Percentiles rank a stretch among this genome's conserved stretches.
Conservation (phyloP, 129 eudicot genomes). For the Tagetes erecta region DNA sequence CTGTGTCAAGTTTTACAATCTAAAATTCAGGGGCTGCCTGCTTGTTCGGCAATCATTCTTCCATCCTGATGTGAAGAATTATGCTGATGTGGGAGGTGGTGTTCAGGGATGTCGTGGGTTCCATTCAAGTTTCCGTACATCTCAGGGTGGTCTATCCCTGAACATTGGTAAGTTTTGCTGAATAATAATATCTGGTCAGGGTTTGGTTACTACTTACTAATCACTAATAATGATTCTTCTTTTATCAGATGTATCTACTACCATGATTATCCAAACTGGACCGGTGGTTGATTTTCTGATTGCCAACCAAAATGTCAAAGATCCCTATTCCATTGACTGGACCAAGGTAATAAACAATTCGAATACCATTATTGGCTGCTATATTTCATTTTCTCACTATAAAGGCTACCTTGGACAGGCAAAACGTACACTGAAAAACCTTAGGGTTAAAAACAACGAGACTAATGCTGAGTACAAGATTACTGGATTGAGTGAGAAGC, state of each 20-base stretch:
- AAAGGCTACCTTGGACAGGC: slow-evolving; percentile 47
- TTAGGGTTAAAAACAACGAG: slow-evolving; percentile 60
- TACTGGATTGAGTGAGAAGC: slow-evolving; percentile 75
- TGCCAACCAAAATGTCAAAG: slow-evolving; percentile 77
- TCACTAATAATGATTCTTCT: slow-evolving; percentile 11
- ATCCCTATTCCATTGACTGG: slow-evolving; percentile 77
- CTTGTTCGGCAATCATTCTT: slow-evolving; percentile 93
- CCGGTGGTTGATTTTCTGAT: slow-evolving; percentile 77
- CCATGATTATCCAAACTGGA: slow-evolving; percentile 86
- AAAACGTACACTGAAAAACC: slow-evolving; percentile 70
- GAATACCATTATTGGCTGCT: not conserved
- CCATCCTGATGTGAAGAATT: slow-evolving; percentile 70
- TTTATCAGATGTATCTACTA: slow-evolving; percentile 70
- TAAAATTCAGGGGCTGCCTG: slow-evolving; percentile 70
- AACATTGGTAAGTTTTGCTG: slow-evolving; percentile 58
- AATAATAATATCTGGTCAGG: not conserved
- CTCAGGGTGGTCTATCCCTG: slow-evolving; percentile 84
- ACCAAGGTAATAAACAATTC: slow-evolving; percentile 46
- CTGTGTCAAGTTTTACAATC: not conserved
- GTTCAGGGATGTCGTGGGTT: slow-evolving; percentile 87
- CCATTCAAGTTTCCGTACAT: slow-evolving; percentile 88
- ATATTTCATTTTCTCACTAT: not conserved
- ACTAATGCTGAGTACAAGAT: slow-evolving; percentile 78
- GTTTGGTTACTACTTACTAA: not conserved
- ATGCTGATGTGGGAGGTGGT: slow-evolving; percentile 78